phyloP scores from a whole-genome alignment of 352 stramenopile genomes.

The Pythium periplocum region DNA sequence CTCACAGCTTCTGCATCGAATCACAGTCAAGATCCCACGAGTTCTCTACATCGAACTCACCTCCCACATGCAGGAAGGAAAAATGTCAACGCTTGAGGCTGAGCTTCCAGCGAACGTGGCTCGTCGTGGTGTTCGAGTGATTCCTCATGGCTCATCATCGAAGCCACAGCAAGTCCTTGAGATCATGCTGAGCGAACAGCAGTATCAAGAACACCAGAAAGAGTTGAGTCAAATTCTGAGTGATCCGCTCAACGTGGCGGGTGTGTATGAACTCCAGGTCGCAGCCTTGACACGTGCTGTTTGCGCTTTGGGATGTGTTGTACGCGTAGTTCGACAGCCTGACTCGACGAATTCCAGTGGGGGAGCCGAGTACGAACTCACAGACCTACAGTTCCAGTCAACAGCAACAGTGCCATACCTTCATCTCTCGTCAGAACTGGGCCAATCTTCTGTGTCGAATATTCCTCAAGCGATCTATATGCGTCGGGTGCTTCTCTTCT shows the following conservation, averaged over 20 bases:
- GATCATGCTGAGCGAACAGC: constrained; percentile 58
- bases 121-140: constrained; percentile 47
- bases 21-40: constrained; percentile 66
- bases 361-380: constrained; percentile 45
- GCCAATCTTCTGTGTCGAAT: not conserved
- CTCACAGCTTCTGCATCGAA: constrained; percentile 64
- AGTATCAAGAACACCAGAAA: constrained; percentile 70
- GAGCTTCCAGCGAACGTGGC: constrained; percentile 21
- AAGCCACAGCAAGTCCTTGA: constrained; percentile 61
- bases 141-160: constrained; percentile 42
- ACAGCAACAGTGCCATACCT: constrained; percentile 62
- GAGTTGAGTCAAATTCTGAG: constrained; percentile 78
- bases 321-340: constrained; percentile 41
- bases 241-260: constrained; percentile 63
- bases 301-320: constrained; percentile 89
- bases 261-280: constrained; percentile 93
- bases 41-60: constrained; percentile 61
- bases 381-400: constrained; percentile 70
- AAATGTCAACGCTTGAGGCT: constrained; percentile 27
- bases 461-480: constrained; percentile 8
- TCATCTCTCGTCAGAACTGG: constrained; percentile 25
- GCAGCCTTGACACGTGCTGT: constrained; percentile 87
- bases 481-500: constrained; percentile 62
- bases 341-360: constrained; percentile 3
- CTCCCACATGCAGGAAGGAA: constrained; percentile 54